Percentiles rank a stretch among this genome's conserved stretches.
These are phyloP conservation scores for Penicillium olsonii DNA, from an alignment of 2,329 filamentous ascomycete species.

Conservation along the genomic window DNA sequence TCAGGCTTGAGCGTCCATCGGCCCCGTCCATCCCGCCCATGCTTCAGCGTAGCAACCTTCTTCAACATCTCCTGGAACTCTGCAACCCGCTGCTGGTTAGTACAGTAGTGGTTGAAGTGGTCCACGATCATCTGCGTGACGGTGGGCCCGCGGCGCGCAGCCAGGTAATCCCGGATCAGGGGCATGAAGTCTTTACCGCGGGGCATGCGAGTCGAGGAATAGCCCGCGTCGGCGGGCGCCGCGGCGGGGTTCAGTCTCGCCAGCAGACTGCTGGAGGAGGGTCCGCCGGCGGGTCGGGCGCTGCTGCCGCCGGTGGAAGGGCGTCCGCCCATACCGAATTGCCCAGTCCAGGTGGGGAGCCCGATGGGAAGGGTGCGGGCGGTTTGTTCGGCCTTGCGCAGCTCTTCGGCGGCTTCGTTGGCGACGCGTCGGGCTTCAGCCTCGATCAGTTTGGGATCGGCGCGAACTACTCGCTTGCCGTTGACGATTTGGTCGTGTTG, in stretches of 20 bases:
- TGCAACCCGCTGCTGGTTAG: slow-evolving; percentile 65
- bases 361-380: slow-evolving; percentile 75
- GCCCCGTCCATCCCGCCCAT: slow-evolving; percentile 50
- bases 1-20: slow-evolving; percentile 63
- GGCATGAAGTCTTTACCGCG: slow-evolving; percentile 65
- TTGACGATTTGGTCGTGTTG: slow-evolving; percentile 92
- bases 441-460: slow-evolving; percentile 76
- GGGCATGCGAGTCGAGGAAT: slow-evolving; percentile 35
- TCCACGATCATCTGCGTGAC: slow-evolving; percentile 85
- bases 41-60: slow-evolving; percentile 68
- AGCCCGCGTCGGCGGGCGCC: not conserved
- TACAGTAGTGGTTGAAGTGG: slow-evolving; percentile 82
- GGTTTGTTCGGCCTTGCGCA: slow-evolving; percentile 71
- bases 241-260: slow-evolving; percentile 38
- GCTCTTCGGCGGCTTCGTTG: slow-evolving; percentile 72
- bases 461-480: slow-evolving; percentile 68
- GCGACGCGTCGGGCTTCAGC: slow-evolving; percentile 80
- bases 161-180: slow-evolving; percentile 78
- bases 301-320: slow-evolving; percentile 41
- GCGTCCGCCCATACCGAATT: slow-evolving; percentile 72
- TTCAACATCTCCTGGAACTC: slow-evolving; percentile 83
- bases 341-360: slow-evolving; percentile 91
- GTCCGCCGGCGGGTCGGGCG: slow-evolving; percentile 39
- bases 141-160: slow-evolving; percentile 73
- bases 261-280: slow-evolving; percentile 43